Evolutionary conservation across 2,329 filamentous ascomycete species (phyloP).

Genomic region (Tolypocladium amazonense): DNA sequence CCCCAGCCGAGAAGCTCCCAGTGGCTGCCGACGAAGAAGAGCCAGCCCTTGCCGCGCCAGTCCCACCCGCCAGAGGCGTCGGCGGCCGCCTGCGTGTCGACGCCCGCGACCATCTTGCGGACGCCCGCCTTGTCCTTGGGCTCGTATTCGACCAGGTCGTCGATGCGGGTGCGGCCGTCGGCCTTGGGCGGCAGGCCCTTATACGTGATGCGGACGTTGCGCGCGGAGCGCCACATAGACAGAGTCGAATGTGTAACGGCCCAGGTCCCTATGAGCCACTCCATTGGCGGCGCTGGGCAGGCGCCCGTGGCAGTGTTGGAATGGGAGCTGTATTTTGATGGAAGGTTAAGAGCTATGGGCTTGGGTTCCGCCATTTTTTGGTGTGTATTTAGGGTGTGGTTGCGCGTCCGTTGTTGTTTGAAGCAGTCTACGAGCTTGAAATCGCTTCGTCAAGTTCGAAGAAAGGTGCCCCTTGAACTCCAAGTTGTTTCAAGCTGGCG

Average conservation of each 20-base stretch:
- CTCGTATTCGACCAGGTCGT: conserved; percentile 67
- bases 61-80: conserved; percentile 42
- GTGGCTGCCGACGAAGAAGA: conserved; percentile 61
- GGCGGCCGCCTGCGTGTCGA: conserved; percentile 40
- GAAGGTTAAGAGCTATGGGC: conserved; percentile 20
- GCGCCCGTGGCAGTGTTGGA: conserved; percentile 12
- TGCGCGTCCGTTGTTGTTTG: neutral
- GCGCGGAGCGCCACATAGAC: conserved; percentile 68
- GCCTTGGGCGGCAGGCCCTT: conserved; percentile 32
- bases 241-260: conserved; percentile 66
- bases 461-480: neutral
- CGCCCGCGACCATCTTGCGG: conserved; percentile 52
- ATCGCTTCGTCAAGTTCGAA: neutral
- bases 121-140: conserved; percentile 32
- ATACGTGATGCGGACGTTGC: conserved; percentile 76
- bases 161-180: conserved; percentile 38
- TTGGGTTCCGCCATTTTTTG: conserved; percentile 6
- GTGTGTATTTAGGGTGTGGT: neutral
- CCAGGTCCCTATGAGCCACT: conserved; percentile 59
- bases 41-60: conserved; percentile 69
- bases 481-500: no score
- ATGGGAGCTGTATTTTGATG: conserved; percentile 37
- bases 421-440: neutral
- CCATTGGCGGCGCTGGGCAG: conserved; percentile 34
- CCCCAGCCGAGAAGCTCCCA: conserved; percentile 80